Evolutionary conservation across 306 rosid genomes (phyloP), one percentile per base, ranked within the genome.

Genomic region (Trifolium fragiferum): DNA sequence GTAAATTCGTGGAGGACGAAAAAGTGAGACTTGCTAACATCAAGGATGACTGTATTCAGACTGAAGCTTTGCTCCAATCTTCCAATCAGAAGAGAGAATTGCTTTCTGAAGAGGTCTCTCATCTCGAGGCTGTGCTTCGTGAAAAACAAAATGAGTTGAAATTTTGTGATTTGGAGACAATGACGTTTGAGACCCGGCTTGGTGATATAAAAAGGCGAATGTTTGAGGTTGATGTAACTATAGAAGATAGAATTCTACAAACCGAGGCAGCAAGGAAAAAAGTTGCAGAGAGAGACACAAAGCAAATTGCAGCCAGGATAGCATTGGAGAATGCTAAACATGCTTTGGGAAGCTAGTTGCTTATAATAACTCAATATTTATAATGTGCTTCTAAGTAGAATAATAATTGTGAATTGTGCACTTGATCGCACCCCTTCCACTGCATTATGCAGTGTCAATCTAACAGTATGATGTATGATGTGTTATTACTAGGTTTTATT

Each of bases 91-190:
- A 7, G 0, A 32, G 38, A 35, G 64, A 77, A 57, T 40, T 43
- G 37, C 83, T 84, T 64, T 43, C 16, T 14, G 81, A 74, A 60
- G 76, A 81, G 55, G 50, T 73, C 55, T 70, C 69, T 41, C 23
- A 11, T 30, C 76, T 81, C 4, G 54, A 84, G 73, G 73, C 78
- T 14, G 57, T 11, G 80, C 72, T 80, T 21, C 23, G 27, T 62
- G 58, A 58, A 32, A 71, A 77, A 2, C 68, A 55, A 73, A 63
- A 23, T 0, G 78, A 73, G 25, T 6, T 80, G 9, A 40, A 68
- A 15, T 54, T 33, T 68, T 73, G 50, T 5, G 68, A 80, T 33
- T 10, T 4, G 44, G 81, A 84, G 73, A 81, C 35, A 0, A 2
- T 13, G 38, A 43, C 74, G 38, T 35, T 77, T 4, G 78, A 84